Base-by-base conservation (phyloP, 2,329 filamentous ascomycete species). In the Talaromyces funiculosus region DNA sequence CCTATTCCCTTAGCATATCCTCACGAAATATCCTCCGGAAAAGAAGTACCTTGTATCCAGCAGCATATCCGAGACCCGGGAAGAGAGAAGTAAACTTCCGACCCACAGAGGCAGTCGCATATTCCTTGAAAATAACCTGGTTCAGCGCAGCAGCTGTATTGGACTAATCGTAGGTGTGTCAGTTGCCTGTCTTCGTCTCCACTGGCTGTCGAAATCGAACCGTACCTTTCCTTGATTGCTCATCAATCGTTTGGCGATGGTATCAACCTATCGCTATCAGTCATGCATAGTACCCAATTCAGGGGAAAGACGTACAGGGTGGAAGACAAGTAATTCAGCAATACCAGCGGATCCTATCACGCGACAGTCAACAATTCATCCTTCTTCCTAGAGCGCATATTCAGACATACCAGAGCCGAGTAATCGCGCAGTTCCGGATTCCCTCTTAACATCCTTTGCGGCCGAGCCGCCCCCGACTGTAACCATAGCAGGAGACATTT, bases 201-300 rank as follows among this genome's bases (percentile, higher is more conserved):
- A 20, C 42, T 4, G 12, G 9, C 22, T 20, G 10, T 43, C 40
- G 20, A 24, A 3, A 24, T 45, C 5, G 42, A 24, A 55, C 66
- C 77, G 68, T 75, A 90, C 84, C 79, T 82, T 90, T 73, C 86
- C 86, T 76, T 96, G 89, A 79, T 99, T 97, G 86, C 92, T 97
- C 94, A 99, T 99, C 78, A 99, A 86, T 68, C 94, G 90, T 84
- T 99, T 99, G 65, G 94, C 93, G 71, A 95, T 97, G 55, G 94
- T 99, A 79, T 99, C 94, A 75, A 99, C 90, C 90, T 93, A 33
- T 31, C 31, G 14, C n/a, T 4, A n/a, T 54, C 31, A 60, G 45
- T 9, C 24, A n/a, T 40, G 51, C 7, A 14, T 14, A 6, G 3
- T 8, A 18, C 47, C 18, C 29, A 20, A 53, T 10, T 29, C 24